These are phyloP conservation scores for Fusarium virguliforme DNA, from an alignment of 2,329 filamentous ascomycete genomes.

Conservation along the genomic window DNA sequence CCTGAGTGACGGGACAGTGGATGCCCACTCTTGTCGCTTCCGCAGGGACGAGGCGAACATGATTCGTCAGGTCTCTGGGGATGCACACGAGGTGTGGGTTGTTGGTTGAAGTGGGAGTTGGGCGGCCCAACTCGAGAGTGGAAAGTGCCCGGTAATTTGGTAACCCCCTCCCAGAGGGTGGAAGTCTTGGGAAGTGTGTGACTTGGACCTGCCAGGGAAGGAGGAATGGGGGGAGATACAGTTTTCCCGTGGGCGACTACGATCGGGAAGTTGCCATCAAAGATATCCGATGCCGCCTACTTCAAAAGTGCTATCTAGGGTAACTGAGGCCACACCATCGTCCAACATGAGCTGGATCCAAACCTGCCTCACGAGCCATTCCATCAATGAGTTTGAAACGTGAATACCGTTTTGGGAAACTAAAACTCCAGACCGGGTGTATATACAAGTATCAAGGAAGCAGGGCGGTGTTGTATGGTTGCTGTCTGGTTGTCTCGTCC, in stretches of 20 bases:
- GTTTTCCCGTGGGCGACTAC: neutral
- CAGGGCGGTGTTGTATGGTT: no score
- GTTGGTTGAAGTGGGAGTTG: neutral
- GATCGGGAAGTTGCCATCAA: neutral
- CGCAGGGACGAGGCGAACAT: slow-evolving; percentile 61
- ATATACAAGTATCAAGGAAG: no score
- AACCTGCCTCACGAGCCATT: no score
- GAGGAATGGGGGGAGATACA: neutral
- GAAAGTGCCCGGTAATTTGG: slow-evolving; percentile 2
- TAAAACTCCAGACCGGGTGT: no score
- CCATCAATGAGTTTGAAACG: no score
- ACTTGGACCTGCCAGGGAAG: neutral
- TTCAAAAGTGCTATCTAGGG: neutral
- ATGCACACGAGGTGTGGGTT: neutral
- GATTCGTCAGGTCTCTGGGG: neutral
- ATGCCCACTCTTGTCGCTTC: slow-evolving; percentile 57
- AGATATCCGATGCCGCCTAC: neutral
- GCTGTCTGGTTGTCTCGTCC: no score
- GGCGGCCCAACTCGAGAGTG: neutral
- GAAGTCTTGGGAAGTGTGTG: neutral
- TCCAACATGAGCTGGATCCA: no score
- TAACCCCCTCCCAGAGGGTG: neutral
- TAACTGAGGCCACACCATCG: neutral
- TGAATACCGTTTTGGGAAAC: no score
- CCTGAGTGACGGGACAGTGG: slow-evolving; percentile 47